Percentiles rank a stretch among this genome's conserved stretches.
phyloP scores from a whole-genome alignment of 768 basidiomycete species.

The Auricularia cornea region DNA sequence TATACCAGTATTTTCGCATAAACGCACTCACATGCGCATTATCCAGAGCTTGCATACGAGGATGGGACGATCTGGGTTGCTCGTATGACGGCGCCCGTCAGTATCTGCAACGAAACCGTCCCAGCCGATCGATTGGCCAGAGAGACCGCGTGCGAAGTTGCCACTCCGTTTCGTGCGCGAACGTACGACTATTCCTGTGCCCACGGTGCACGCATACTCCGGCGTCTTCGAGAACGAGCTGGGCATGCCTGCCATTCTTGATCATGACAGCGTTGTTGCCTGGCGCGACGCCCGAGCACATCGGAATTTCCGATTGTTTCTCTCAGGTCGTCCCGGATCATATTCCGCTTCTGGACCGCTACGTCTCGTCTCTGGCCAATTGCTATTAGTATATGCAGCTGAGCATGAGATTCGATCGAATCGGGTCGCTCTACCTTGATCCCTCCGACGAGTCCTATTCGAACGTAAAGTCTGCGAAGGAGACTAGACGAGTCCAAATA shows the following conservation, averaged over 20 bases:
- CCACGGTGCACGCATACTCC: background rate
- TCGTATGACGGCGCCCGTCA: background rate
- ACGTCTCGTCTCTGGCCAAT: background rate
- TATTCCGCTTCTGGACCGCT: background rate
- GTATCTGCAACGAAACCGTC: background rate
- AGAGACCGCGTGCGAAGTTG: background rate
- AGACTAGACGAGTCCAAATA: background rate
- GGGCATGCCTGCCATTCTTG: background rate
- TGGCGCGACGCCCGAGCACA: background rate
- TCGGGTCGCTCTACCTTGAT: background rate
- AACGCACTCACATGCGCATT: background rate
- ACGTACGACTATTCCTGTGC: background rate
- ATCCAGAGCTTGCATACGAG: background rate
- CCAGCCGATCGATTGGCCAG: background rate
- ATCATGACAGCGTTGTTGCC: background rate
- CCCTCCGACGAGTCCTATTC: background rate
- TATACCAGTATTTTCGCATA: background rate
- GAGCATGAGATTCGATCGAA: background rate
- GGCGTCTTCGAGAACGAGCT: background rate
- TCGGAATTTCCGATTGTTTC: background rate
- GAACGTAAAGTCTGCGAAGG: too few relatives aligned
- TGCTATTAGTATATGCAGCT: background rate
- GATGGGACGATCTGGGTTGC: background rate
- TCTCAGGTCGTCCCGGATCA: background rate
- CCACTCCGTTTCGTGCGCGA: background rate